These are phyloP conservation scores for Sophora flavescens DNA, from an alignment of 306 rosid genomes.

Conservation along the genomic window DNA sequence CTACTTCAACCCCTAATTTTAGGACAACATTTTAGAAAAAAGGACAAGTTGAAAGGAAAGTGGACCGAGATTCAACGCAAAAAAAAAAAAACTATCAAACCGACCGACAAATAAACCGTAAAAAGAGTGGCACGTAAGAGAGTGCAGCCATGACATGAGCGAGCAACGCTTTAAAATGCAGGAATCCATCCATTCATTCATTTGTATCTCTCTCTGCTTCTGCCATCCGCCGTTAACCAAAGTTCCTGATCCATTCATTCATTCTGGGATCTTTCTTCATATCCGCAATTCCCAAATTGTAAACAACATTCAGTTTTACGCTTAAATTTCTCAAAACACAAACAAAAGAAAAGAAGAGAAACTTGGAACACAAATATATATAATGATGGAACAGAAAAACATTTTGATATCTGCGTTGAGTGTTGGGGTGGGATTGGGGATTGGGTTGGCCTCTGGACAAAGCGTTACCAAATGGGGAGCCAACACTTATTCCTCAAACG, in stretches of 20 bases:
- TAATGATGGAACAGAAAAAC: slow-evolving; percentile 69
- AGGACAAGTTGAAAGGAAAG: neutral
- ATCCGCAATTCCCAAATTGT: neutral
- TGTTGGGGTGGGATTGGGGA: slow-evolving; percentile 87
- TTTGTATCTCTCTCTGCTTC: neutral
- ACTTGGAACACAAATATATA: slow-evolving; percentile 11
- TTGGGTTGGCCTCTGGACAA: slow-evolving; percentile 73
- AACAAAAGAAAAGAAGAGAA: neutral
- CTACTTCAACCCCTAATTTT: too few species aligned
- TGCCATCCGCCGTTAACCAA: slow-evolving; percentile 6
- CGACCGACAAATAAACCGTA: slow-evolving; percentile 50
- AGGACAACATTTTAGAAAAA: too few species aligned
- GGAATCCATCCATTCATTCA: neutral
- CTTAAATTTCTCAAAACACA: neutral
- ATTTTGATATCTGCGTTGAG: slow-evolving; percentile 72
- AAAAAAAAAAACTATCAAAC: slow-evolving; percentile 44
- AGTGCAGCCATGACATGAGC: neutral
- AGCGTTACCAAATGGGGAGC: slow-evolving; percentile 55
- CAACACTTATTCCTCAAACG: slow-evolving; percentile 28
- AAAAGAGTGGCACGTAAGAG: slow-evolving; percentile 60
- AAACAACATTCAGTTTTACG: neutral
- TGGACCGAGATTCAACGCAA: neutral
- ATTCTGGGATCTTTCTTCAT: neutral
- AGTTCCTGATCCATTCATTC: slow-evolving; percentile 54
- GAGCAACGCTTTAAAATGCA: slow-evolving; percentile 38